Base-by-base conservation (phyloP, 176 grass and related monocot species). In the Urochloa ruziziensis region DNA sequence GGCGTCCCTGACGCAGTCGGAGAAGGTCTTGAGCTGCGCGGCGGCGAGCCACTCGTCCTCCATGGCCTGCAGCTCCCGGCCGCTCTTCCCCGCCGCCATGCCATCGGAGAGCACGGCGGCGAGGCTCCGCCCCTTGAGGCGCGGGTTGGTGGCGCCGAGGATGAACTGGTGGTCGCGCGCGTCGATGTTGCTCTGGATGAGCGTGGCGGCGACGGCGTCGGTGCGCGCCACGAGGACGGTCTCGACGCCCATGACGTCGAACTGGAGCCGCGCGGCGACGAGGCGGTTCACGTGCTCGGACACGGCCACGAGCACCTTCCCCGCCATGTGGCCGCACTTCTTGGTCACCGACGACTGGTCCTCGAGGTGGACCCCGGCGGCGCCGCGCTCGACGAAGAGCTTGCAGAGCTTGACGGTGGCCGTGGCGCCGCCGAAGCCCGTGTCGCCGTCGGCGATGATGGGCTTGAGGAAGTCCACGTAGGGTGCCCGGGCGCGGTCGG, bases 251-350 rank as follows among this genome's bases (percentile, higher is more conserved):
- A 97, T 97, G 37, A 97, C 59, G 86, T 97, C 94, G 85, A 97
- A 97, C 87, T 97, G 95, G 32, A 97, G 84, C 49, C 95, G 68
- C 10, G 95, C 95, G 25, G 95, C 95, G 35, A 97, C 95, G 53
- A 97, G 88, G 24, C 95, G 95, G 64, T 97, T 91, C 15, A 97
- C 91, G 84, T 94, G 95, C 86, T 97, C 95, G 2, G 86, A 80
- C 16, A 94, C 84, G 0, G 86, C 75, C 1, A 97, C 95, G 18
- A 94, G 94, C 33, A 97, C 95, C 83, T 97, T 97, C 7, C 92
- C 95, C 0, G 95, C 95, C 95, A 97, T 97, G 88, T 97, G 95
- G 0, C 92, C 95, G 67, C 95, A 97, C 83, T 94, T 97, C 90
- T 94, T 94, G 72, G 92, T 89, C 13, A 94, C 83, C 0, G 95